Evolutionary conservation across 2,329 filamentous ascomycete species (phyloP).

Genomic region (Curvularia sp.): DNA sequence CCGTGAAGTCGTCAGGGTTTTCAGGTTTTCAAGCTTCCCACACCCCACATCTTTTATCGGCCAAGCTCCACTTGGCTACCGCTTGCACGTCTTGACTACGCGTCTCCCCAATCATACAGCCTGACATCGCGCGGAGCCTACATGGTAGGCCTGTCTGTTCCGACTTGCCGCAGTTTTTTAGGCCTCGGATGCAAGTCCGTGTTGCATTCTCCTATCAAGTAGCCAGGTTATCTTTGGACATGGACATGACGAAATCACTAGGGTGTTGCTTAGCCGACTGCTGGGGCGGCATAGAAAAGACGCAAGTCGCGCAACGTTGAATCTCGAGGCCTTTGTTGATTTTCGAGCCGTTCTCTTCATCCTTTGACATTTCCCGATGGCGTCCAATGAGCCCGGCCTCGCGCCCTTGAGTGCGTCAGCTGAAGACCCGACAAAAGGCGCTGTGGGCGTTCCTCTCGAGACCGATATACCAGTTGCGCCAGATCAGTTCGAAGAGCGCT

Average conservation of each 20-base stretch:
- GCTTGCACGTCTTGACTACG: slow-evolving; percentile 14
- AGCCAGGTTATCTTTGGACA: slow-evolving; percentile 17
- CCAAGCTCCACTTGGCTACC: slow-evolving; percentile 16
- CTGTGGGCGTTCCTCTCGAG: slow-evolving; percentile 23
- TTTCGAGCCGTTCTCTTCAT: neutral
- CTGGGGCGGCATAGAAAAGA: slow-evolving; percentile 13
- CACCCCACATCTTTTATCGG: slow-evolving; percentile 6
- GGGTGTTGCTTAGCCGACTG: slow-evolving; percentile 16
- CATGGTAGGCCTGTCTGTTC: slow-evolving; percentile 4
- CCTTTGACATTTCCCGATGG: slow-evolving; percentile 14
- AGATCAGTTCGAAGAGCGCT: slow-evolving; percentile 62
- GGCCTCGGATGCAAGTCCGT: slow-evolving; percentile 10
- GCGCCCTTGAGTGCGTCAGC: slow-evolving; percentile 31
- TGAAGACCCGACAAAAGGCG: slow-evolving; percentile 31
- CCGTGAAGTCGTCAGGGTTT: slow-evolving; percentile 10
- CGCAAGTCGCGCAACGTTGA: slow-evolving; percentile 3
- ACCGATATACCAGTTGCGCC: slow-evolving; percentile 57
- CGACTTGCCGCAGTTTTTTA: slow-evolving; percentile 5
- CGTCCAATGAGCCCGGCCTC: slow-evolving; percentile 34
- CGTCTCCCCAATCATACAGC: slow-evolving; percentile 5
- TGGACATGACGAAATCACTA: slow-evolving; percentile 17
- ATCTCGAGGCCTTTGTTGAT: neutral
- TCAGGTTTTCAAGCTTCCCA: slow-evolving; percentile 5
- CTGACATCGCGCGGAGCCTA: neutral
- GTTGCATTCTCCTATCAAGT: slow-evolving; percentile 3